Base-by-base conservation (phyloP, 2,329 filamentous ascomycete genomes). In the Penicillium frequentans region DNA sequence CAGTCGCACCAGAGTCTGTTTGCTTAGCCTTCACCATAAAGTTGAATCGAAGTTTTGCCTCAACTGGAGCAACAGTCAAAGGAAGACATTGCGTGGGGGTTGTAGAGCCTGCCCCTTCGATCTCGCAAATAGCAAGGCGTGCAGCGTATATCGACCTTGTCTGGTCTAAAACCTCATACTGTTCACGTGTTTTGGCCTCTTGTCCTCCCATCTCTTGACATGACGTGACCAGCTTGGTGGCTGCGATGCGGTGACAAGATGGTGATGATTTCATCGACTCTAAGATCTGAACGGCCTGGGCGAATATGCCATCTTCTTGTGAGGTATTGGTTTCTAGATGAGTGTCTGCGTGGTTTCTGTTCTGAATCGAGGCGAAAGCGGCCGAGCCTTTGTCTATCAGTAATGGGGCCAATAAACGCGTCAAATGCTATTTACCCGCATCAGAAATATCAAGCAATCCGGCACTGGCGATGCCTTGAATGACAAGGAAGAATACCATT, bases 101-200 rank as follows among this genome's bases (percentile, higher is more conserved):
- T 2, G 70, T 55, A 16, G 81, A 77, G 11, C 79, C 78, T 2
- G 83, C 82, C 21, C 79, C 81, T 11, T 78, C 75, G 8, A 88
- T 76, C 65, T 89, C 86, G 63, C 87, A 90, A 9, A 87, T 76
- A 11, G 87, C 85, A 16, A 89, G 76, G 45, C 85, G 81, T 9
- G 83, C 82, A 2, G 86, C 85, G 60, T 86, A 89, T 31, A 84
- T 77, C 5, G 83, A 84, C 60, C 81, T 84, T 58, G 76, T 73
- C 54, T 72, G 70, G 54, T 80, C 81, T 42, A 81, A 69, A 2
- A 64, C 61, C 49, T 70, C 64, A 52, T 68, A 64, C 3, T 65
- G 66, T 5, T 68, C 65, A 11, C 62, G 43, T 4, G 70, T 64
- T 6, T 62, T 43, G 49, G 54, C 57, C 5, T 67, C 60, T n/a